These are phyloP conservation scores for Aspergillus ellipticus DNA, from an alignment of 495 filamentous ascomycete species.

Conservation along the genomic window DNA sequence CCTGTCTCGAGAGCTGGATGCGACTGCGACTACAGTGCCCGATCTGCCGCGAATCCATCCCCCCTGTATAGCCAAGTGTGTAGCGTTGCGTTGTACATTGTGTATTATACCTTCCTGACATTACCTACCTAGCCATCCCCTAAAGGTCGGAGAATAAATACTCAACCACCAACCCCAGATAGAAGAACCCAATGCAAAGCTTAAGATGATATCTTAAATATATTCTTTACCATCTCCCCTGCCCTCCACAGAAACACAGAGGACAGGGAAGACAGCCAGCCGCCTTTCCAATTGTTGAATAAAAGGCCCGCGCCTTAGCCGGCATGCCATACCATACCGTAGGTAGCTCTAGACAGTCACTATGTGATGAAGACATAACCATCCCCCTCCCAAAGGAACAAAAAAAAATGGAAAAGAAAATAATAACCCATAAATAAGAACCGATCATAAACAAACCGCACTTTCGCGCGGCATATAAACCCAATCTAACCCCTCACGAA, in stretches of 20 bases:
- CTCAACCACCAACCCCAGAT: too few species aligned
- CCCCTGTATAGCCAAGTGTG: slow-evolving; percentile 77
- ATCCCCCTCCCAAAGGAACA: slow-evolving; percentile 10
- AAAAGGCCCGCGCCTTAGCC: slow-evolving; percentile 10
- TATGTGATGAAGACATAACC: neutral
- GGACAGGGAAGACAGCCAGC: too few species aligned
- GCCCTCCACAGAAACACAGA: too few species aligned
- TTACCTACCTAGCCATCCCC: too few species aligned
- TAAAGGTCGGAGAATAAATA: too few species aligned
- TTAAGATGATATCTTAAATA: neutral
- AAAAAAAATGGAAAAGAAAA: neutral
- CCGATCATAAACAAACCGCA: slow-evolving; percentile 9
- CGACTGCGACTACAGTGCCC: slow-evolving; percentile 87
- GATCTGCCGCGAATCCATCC: slow-evolving; percentile 87
- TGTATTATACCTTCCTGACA: too few species aligned
- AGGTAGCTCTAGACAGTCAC: slow-evolving; percentile 1
- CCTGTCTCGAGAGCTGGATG: slow-evolving; percentile 96
- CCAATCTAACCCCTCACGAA: neutral
- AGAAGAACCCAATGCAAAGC: neutral
- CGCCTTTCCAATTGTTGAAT: slow-evolving; percentile 17
- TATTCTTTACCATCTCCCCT: neutral
- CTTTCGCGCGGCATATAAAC: slow-evolving; percentile 3
- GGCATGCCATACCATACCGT: slow-evolving; percentile 1
- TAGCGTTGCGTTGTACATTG: too few species aligned
- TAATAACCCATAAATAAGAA: slow-evolving; percentile 20